A percentile compares a stretch with the other conserved stretches of the same genome.
phyloP scores from a whole-genome alignment of 2,329 filamentous ascomycete species.

The Stromatinia cepivora region DNA sequence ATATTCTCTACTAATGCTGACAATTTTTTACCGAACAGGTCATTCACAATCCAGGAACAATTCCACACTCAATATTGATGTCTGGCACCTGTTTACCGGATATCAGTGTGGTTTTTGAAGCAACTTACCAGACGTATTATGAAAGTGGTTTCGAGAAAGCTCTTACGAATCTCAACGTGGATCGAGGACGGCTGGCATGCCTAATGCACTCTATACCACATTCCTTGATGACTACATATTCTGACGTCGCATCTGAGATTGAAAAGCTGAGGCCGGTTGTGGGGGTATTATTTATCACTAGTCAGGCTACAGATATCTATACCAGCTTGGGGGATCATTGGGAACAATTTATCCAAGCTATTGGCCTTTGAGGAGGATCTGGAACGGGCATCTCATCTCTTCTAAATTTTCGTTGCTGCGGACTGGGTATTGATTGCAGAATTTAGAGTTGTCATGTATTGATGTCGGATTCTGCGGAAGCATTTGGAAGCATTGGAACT shows the following conservation, averaged over 20 bases:
- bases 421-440: not conserved
- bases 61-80: conserved; percentile 22
- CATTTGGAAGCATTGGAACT: not conserved
- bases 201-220: conserved; percentile 22
- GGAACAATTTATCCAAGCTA: conserved; percentile 20
- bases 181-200: conserved; percentile 20
- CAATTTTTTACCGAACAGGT: conserved; percentile 9
- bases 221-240: conserved; percentile 14
- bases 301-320: conserved; percentile 15
- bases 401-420: not conserved
- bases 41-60: conserved; percentile 29
- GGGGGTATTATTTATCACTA: conserved; percentile 18
- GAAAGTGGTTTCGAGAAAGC: conserved; percentile 18
- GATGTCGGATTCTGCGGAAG: not conserved
- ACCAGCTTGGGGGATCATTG: conserved; percentile 19
- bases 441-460: not conserved
- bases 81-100: conserved; percentile 25
- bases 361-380: conserved; percentile 15
- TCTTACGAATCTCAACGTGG: conserved; percentile 13
- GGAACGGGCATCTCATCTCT: not conserved
- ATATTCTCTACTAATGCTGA: not conserved
- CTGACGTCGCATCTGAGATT: conserved; percentile 14
- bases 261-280: conserved; percentile 9
- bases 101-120: conserved; percentile 26
- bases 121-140: conserved; percentile 17